phyloP scores from a whole-genome alignment of 2,329 filamentous ascomycete genomes.

The Claviceps monticola region DNA sequence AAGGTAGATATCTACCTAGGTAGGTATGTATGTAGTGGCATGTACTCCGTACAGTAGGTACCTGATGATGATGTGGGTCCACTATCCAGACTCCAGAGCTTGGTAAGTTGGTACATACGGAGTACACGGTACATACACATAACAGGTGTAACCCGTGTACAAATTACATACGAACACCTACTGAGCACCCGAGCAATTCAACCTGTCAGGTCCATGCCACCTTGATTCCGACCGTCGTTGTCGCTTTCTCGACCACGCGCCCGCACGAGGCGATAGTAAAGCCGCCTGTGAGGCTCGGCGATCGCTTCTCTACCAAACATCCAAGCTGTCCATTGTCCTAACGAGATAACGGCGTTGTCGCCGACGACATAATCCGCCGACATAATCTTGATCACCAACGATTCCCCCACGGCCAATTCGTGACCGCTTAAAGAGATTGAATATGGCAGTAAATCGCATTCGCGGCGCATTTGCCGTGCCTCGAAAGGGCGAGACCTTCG shows the following conservation, averaged over 20 bases:
- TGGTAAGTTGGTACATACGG: too few relatives aligned
- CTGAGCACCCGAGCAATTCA: neutral
- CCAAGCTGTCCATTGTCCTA: neutral
- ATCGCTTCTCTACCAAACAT: neutral
- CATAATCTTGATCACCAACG: neutral
- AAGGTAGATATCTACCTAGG: too few relatives aligned
- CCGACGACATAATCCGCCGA: neutral
- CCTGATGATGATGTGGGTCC: too few relatives aligned
- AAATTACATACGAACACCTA: too few relatives aligned
- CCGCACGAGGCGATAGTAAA: conserved; percentile 1
- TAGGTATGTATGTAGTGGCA: too few relatives aligned
- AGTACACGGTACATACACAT: too few relatives aligned
- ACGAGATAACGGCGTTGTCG: neutral
- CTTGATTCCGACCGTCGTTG: neutral
- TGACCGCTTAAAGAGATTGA: conserved; percentile 12
- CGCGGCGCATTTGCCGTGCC: conserved; percentile 85
- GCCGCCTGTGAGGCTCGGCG: neutral
- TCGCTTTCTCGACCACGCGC: neutral
- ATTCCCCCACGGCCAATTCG: conserved; percentile 6
- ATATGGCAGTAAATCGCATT: conserved; percentile 93
- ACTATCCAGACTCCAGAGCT: too few relatives aligned
- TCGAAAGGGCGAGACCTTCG: conserved; percentile 94
- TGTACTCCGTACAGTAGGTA: too few relatives aligned
- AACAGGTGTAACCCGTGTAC: too few relatives aligned
- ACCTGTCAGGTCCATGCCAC: neutral